A percentile compares a stretch with the other conserved stretches of the same genome.
Conservation (phyloP, 148 eudicot species). For the Limonium bicolor region DNA sequence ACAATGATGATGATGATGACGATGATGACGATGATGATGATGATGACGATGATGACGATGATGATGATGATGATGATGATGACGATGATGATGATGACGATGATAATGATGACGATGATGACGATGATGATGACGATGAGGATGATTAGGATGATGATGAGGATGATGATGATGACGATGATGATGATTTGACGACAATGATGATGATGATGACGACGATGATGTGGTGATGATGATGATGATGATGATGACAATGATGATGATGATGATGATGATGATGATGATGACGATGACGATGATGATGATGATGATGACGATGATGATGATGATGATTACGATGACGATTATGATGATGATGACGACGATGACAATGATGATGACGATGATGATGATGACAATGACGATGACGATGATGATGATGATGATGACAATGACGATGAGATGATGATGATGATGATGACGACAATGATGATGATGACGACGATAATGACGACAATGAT, state of each 20-base stretch:
- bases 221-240: not conserved
- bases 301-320: not conserved
- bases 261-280: not conserved
- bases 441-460: not conserved
- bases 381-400: not conserved
- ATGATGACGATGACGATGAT: not conserved
- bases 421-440: not conserved
- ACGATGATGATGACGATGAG: too few species aligned
- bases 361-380: not conserved
- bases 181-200: not conserved
- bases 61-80: not conserved
- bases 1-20: not conserved
- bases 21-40: not conserved
- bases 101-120: not conserved
- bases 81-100: not conserved
- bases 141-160: not conserved
- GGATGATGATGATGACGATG: not conserved
- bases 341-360: not conserved
- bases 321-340: not conserved
- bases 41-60: not conserved
- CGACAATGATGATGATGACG: not conserved
- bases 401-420: not conserved
- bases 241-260: not conserved
- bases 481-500: not conserved
- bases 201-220: not conserved